A percentile compares a stretch with the other conserved stretches of the same genome.
Conservation (phyloP, 768 basidiomycete species). For the Panus rudis region DNA sequence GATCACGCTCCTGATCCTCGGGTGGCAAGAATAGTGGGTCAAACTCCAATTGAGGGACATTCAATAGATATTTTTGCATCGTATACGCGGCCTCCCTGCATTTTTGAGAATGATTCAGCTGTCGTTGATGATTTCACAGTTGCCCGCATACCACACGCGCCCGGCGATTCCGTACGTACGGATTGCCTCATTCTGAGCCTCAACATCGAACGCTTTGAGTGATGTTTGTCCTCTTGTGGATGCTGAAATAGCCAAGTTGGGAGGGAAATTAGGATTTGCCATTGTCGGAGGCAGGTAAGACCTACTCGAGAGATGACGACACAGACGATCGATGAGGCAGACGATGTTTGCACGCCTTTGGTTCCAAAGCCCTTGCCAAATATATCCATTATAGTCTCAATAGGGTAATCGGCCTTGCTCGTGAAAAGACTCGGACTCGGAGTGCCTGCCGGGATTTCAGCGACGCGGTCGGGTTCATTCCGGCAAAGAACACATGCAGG, state of each 20-base stretch:
- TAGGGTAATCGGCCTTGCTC: no score
- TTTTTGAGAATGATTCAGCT: not conserved
- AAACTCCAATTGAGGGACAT: conserved; percentile 10
- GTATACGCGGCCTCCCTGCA: conserved; percentile 23
- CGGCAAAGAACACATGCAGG: no score
- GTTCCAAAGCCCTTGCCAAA: conserved; percentile 9
- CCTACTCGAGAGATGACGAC: conserved; percentile 1
- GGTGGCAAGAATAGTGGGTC: conserved; percentile 34
- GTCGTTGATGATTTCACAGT: not conserved
- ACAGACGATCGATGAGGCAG: not conserved
- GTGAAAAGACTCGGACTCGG: no score
- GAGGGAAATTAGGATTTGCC: conserved; percentile 39
- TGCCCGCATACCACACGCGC: conserved; percentile 61
- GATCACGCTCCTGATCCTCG: conserved; percentile 6
- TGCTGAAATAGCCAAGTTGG: conserved; percentile 30
- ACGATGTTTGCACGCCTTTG: conserved; percentile 9
- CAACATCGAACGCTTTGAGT: conserved; percentile 20
- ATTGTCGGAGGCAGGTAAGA: not conserved
- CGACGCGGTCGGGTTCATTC: no score
- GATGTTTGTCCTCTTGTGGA: conserved; percentile 8
- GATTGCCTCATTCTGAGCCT: conserved; percentile 53
- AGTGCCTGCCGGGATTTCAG: no score
- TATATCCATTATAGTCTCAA: no score
- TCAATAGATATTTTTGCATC: conserved; percentile 17
- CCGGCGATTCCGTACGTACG: conserved; percentile 76